Evolutionary conservation across 805 yeast genomes (phyloP), one percentile per base, ranked within the genome.

Genomic region (Candida vaughaniae): DNA sequence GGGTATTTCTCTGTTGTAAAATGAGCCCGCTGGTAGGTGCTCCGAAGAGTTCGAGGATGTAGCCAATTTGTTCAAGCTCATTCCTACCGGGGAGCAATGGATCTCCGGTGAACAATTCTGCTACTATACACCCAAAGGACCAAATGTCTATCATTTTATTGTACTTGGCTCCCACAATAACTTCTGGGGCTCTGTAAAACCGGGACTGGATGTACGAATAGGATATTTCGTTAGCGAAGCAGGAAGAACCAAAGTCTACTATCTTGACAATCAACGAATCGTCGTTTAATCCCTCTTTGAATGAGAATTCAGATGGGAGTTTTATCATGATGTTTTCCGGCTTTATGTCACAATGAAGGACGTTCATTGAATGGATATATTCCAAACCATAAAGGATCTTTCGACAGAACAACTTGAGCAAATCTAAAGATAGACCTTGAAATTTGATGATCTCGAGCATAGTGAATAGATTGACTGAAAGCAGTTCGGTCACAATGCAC

Each of bases 311-410:
- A 17, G 44, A 22, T 1, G 73, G 73, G 10, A 66, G 42, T 33
- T 56, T 53, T 4, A 84, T 58, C 80, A 86, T 78, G 25, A 88
- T 66, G 57, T 46, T 46, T 51, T 86, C 95, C 0, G 95, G 96
- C 52, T 88, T 88, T 39, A 88, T 63, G 55, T 88, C 96, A 50
- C 95, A 87, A 54, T 88, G 96, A 17, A 88, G 77, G 5, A 88
- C 72, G 9, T 70, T 64, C 18, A 67, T 53, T 0, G 60, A 46
- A 47, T 83, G 89, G 22, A 88, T 65, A 45, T 68, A 78, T n/a
- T 68, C 56, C 29, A 88, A 55, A 0, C 86, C 90, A 6, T 64
- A 55, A 10, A 85, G 58, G 3, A 85, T 62, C 42, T 85, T 86
- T 28, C 46, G 53, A 0, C 81, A 62, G 52, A 86, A 72, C 17